These are phyloP conservation scores for Bimuria novae-zelandiae DNA, from an alignment of 2,329 filamentous ascomycete genomes.

Conservation along the genomic window DNA sequence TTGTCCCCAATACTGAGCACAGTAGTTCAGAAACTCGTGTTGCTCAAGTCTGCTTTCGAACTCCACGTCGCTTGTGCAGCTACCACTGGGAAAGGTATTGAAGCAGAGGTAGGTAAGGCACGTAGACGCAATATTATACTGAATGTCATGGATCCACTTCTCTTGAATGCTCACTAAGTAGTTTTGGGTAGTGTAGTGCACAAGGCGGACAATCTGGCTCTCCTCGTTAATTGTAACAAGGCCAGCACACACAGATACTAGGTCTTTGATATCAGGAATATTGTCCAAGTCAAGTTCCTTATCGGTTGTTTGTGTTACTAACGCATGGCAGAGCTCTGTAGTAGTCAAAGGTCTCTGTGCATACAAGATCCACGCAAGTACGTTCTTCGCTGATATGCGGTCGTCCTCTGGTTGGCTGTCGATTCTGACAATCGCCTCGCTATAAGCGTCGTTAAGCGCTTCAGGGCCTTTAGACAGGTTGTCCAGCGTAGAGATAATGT, in stretches of 20 bases:
- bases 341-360: background rate
- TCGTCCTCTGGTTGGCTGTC: background rate
- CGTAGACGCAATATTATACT: background rate
- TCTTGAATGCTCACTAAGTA: background rate
- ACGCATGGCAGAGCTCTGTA: background rate
- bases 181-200: background rate
- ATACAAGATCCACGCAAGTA: background rate
- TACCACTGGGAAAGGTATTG: background rate
- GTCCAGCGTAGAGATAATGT: background rate
- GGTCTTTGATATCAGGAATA: background rate
- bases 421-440: background rate
- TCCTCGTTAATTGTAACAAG: background rate
- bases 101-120: background rate
- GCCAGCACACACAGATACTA: background rate
- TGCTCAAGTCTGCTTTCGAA: background rate
- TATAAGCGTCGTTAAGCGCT: background rate
- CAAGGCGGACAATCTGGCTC: background rate
- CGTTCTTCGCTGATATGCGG: background rate
- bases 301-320: background rate
- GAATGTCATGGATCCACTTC: background rate
- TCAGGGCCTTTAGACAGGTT: background rate
- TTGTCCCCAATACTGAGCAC: background rate
- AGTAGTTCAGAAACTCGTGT: background rate
- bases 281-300: background rate
- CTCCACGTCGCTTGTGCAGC: background rate